phyloP scores from a whole-genome alignment of 129 eudicot genomes.

The Helianthus tuberosus region DNA sequence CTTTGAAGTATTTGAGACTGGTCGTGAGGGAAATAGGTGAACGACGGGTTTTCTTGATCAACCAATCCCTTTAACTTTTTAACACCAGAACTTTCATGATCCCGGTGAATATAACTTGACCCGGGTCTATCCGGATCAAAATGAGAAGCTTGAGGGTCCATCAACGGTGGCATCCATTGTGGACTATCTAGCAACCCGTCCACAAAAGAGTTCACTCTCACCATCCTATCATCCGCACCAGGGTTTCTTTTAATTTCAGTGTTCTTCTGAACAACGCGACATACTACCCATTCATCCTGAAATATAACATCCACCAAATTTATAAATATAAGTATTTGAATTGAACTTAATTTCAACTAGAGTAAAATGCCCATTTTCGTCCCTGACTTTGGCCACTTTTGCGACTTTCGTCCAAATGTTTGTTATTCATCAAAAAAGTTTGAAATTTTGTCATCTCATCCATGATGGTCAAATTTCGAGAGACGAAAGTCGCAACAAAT shows the following conservation, averaged over 20 bases:
- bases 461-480: too few relatives aligned
- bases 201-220: conserved; percentile 58
- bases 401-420: too few relatives aligned
- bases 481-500: too few relatives aligned
- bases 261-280: conserved; percentile 65
- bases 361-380: neutral
- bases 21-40: conserved; percentile 28
- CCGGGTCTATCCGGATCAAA: conserved; percentile 13
- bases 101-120: conserved; percentile 13
- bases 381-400: too few relatives aligned
- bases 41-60: conserved; percentile 30
- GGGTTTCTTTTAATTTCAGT: conserved; percentile 39
- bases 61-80: conserved; percentile 33
- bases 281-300: conserved; percentile 77
- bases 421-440: too few relatives aligned
- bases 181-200: conserved; percentile 53
- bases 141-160: conserved; percentile 31
- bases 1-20: conserved; percentile 29
- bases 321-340: neutral
- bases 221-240: conserved; percentile 23
- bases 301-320: conserved; percentile 2
- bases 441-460: too few relatives aligned
- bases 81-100: conserved; percentile 11
- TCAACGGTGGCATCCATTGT: conserved; percentile 53
- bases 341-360: neutral